Base-by-base conservation (phyloP, 768 basidiomycete genomes). In the Lactarius akahatsu region DNA sequence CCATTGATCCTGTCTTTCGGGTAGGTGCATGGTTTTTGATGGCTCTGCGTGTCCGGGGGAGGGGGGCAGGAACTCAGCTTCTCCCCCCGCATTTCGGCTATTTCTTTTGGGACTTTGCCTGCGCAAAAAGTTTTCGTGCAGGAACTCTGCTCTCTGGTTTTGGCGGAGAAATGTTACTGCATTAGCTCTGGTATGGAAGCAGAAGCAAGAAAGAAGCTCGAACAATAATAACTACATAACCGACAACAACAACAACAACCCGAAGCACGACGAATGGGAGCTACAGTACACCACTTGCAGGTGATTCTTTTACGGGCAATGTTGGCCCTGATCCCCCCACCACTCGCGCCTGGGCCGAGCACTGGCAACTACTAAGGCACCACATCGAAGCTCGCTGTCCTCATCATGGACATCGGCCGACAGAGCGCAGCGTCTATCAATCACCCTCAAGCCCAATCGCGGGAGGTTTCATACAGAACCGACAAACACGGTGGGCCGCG, bases 161-260 rank as follows among this genome's bases (percentile, higher is more conserved):
- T 26, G 50, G 26, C 13, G 47, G 47, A 3, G 11, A 26, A 50
- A 50, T 50, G 50, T 26, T 52, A 23, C 45, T 23, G 9, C 3
- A 10, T 47, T 47, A n/a, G 45, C 20, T 23, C 45, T 47, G 50
- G 23, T 3, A 52, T 52, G 50, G 50, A 52, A 52, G 50, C 50
- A 52, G 50, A 52, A 52, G 50, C 50, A 16, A 52, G 50, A 50
- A 50, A 50, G 50, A 52, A 52, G 50, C 11, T 45, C 43, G 16
- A 18, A 41, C 41, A 41, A 40, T 40, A 41, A 18, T 45, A 45
- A 50, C 3, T 4, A 15, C 15, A 7, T 4, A 7, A 23, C 0
- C 23, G 26, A 13, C 23, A 50, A 5, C 11, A 47, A 41, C 16
- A 26, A 26, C 11, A 5, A 28, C 50, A 52, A 52, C 50, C 15